Base-by-base conservation (phyloP, 1,284 basidiomycete species). In the Puccinia polysora region DNA sequence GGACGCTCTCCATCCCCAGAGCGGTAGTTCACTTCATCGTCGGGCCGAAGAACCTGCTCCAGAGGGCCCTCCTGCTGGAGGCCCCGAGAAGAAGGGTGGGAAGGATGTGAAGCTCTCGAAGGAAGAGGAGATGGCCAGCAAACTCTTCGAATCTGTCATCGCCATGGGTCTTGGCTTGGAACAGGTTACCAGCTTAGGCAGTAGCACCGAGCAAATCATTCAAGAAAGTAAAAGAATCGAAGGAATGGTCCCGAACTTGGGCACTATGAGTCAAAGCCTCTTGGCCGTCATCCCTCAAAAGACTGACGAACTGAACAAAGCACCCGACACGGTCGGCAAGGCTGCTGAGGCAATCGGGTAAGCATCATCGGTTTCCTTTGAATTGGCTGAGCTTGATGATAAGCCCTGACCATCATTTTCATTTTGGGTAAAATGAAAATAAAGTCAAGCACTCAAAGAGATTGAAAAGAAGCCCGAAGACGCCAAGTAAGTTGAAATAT, bases 141-240 rank as follows among this genome's bases (percentile, higher is more conserved):
- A 62, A 28, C 23, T 62, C 6, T 62, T 62, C 59, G 59, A 62
- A 40, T 28, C 38, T 15, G 47, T 62, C 12, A 47, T 62, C 43
- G 23, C 43, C 6, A 47, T 62, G 59, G 59, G 59, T 14, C 25
- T 18, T 25, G 43, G 59, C 43, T 62, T 62, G 59, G 59, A 62
- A 32, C 12, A 2, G 15, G 59, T 62, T 7, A 62, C 59, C 15
- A 62, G 28, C 59, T 32, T 62, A 28, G 59, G 59, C 25, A 62
- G 59, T 18, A 47, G 18, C 28, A 47, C 59, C 4, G 47, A 62
- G 20, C 25, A 62, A 45, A 47, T 62, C 43, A 5, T 62, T 15
- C 25, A 62, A 18, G 3, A 62, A 7, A 62, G 40, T 18, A 47
- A 62, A 25, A 47, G 32, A n/a, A 43, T 47, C 12, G 7, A 36